phyloP scores from a whole-genome alignment of 495 filamentous ascomycete species.

The Aspergillus asperescens region DNA sequence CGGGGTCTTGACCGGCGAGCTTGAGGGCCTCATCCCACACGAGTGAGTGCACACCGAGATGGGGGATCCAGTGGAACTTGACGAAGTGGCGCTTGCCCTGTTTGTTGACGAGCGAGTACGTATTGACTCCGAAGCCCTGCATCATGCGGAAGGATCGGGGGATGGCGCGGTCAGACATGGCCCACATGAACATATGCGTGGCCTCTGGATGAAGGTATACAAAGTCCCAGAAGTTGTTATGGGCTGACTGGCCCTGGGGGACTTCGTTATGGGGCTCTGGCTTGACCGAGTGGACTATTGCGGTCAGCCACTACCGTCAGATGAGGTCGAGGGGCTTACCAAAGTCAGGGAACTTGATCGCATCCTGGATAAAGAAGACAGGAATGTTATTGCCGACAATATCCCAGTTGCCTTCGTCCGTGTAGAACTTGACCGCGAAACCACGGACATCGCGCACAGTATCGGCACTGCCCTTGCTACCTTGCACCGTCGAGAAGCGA shows the following conservation, averaged over 20 bases:
- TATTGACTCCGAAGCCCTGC: slow-evolving; percentile 89
- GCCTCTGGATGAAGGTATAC: slow-evolving; percentile 56
- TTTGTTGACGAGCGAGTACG: slow-evolving; percentile 66
- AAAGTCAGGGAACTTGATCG: slow-evolving; percentile 57
- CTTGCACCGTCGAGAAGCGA: slow-evolving; percentile 80
- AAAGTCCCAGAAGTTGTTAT: slow-evolving; percentile 62
- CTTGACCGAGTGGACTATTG: slow-evolving; percentile 71
- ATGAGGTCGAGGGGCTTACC: background rate
- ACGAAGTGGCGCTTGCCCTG: slow-evolving; percentile 70
- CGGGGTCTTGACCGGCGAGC: slow-evolving; percentile 73
- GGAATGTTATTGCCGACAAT: slow-evolving; percentile 74
- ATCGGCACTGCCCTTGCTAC: slow-evolving; percentile 70
- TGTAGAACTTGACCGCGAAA: slow-evolving; percentile 76
- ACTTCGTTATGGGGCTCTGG: slow-evolving; percentile 77
- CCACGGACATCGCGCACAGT: slow-evolving; percentile 79
- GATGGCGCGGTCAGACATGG: slow-evolving; percentile 73
- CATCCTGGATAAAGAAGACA: slow-evolving; percentile 72
- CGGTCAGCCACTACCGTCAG: slow-evolving; percentile 13
- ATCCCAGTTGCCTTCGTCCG: slow-evolving; percentile 53
- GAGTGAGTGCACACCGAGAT: slow-evolving; percentile 74
- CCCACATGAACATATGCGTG: slow-evolving; percentile 64
- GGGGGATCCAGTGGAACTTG: slow-evolving; percentile 77
- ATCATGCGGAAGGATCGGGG: slow-evolving; percentile 83
- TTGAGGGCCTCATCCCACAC: slow-evolving; percentile 89
- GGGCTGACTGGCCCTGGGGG: slow-evolving; percentile 55